Evolutionary conservation across 2,329 filamentous ascomycete genomes (phyloP), one percentile per base, ranked within the genome.

Genomic region (Xylariaceae sp.): DNA sequence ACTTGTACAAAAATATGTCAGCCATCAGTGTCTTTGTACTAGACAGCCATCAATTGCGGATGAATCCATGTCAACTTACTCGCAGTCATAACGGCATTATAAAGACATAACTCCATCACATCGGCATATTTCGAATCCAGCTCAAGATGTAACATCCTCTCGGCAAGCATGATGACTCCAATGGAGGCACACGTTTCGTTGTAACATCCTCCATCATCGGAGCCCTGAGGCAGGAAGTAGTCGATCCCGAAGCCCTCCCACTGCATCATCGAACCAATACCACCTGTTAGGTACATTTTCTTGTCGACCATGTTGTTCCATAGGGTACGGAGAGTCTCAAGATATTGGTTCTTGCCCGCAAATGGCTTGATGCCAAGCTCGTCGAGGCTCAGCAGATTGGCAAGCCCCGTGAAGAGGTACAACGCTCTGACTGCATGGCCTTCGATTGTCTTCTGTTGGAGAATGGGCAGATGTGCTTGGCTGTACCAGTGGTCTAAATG

Each of bases 201-300:
- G 64, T 85, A 86, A 61, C 83, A 85, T 2, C 82, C 83, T 3
- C 83, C 82, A 55, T 85, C 82, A 53, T 85, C 83, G 0, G 79
- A 80, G 1, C 77, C 73, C 35, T 84, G 81, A 1, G 81, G 82
- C 4, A 86, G 70, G 64, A 83, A 83, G 61, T 84, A 83, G 55
- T 83, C 77, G 33, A 77, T 73, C 0, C 81, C 82, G 62, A 86
- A 85, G 3, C 83, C 81, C 66, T 86, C 79, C 79, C 79, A 83
- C 63, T 84, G 79, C 58, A 78, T 74, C 33, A 82, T 75, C 1
- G 74, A 78, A 1, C 84, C 84, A 43, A 86, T 79, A 1, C 82
- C 83, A 1, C 83, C 84, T 0, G 84, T 87, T 13, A 84, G 63
- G 52, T 84, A 87, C 78, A 86, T 83, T 63, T 85, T 86, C 50